phyloP scores from a whole-genome alignment of 1,284 basidiomycete genomes.

The Sporisorium scitamineum region DNA sequence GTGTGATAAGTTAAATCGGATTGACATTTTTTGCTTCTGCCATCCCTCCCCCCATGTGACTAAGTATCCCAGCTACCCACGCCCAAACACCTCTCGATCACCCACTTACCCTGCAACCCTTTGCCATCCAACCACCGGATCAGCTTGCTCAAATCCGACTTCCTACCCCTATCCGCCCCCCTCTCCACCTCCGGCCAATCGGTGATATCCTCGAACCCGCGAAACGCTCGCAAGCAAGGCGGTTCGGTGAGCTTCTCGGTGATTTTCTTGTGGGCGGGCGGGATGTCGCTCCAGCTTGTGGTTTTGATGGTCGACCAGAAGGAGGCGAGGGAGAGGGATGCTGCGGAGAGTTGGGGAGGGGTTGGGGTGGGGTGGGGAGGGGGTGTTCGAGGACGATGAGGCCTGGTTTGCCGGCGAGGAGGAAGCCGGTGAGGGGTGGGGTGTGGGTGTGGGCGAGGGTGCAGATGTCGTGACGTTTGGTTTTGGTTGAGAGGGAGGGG shows the following conservation, averaged over 20 bases:
- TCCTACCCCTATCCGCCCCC: slow-evolving; percentile 30
- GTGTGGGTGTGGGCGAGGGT: slow-evolving; percentile 24
- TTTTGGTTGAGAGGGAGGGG: slow-evolving; percentile 46
- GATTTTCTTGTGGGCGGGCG: slow-evolving; percentile 57
- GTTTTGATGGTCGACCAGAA: slow-evolving; percentile 59
- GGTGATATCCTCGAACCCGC: slow-evolving; percentile 46
- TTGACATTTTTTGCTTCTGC: too few species aligned
- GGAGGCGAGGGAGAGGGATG: slow-evolving; percentile 11
- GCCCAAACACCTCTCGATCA: slow-evolving; percentile 26
- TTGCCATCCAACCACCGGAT: slow-evolving; percentile 32
- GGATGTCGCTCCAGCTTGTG: slow-evolving; percentile 52
- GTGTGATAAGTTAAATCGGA: too few species aligned
- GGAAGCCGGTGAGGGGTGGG: slow-evolving; percentile 52
- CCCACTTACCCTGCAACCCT: slow-evolving; percentile 29
- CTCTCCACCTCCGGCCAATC: slow-evolving; percentile 37
- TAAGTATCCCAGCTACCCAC: slow-evolving; percentile 32
- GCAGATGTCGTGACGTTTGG: slow-evolving; percentile 55
- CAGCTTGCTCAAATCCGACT: slow-evolving; percentile 45
- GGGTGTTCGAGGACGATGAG: slow-evolving; percentile 57
- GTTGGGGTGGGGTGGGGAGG: slow-evolving; percentile 24
- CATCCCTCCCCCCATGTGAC: too few species aligned
- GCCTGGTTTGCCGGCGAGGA: slow-evolving; percentile 60
- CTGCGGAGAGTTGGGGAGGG: slow-evolving; percentile 10
- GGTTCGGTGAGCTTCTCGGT: slow-evolving; percentile 39
- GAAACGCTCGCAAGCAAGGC: slow-evolving; percentile 6